Evolutionary conservation across 2,329 filamentous ascomycete genomes (phyloP), one percentile per base, ranked within the genome.

Genomic region (Neonectria coccinea): DNA sequence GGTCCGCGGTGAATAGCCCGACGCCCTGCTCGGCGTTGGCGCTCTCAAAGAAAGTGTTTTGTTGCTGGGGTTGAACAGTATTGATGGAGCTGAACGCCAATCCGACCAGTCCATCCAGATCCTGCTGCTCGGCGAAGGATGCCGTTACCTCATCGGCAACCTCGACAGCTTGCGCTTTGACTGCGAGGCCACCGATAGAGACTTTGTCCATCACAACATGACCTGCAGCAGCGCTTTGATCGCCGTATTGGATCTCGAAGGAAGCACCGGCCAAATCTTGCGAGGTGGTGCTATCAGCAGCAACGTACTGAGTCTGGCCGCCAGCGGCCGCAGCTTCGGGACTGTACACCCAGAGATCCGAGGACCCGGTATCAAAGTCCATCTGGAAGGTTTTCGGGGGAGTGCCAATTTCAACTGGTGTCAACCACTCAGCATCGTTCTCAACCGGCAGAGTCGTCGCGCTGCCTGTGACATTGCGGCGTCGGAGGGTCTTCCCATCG

Each of bases 1-100:
- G 82, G 65, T 91, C 85, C 25, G 89, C 91, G 0, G 91, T 92
- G 79, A 94, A 91, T 44, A 94, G 79, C 1, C 66, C 59, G 1
- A 56, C 29, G 9, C 64, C 56, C 3, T 77, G 67, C n/a, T 55
- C 62, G 0, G 62, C 36, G 18, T 59, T 55, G 29, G 74, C 73
- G 29, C 74, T 81, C n/a, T 77, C 79, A 52, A 80, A 80, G 52
- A 83, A 84, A 0, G 82, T 84, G 56, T 78, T 79, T 58, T 84
- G 81, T 53, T 75, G 65, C 1, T 63, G 70, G 1, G 82, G 82
- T 39, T 62, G 53, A 14, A 83, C 80, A 1, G 80, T 82, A 71
- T 84, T 84, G 62, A 83, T 74, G 12, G 59, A 69, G 56, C 78
- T 78, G 57, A 84, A 84, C 0, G 76, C 82, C 1, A 84, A 72